phyloP scores from a whole-genome alignment of 768 basidiomycete genomes.

The Mrakia blollopis region DNA sequence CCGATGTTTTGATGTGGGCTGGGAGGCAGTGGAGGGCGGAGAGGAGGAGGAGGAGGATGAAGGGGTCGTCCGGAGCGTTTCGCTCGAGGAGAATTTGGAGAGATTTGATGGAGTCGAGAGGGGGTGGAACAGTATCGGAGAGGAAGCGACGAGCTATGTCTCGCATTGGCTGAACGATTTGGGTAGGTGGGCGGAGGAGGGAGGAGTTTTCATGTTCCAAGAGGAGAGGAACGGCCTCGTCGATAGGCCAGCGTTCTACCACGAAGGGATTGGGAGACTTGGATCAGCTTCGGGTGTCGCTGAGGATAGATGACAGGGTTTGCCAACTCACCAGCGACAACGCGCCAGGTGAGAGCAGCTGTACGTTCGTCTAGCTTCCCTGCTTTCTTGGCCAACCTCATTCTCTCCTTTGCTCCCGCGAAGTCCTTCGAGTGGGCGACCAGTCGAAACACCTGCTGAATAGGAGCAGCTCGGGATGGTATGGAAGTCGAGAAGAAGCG shows the following conservation, averaged over 20 bases:
- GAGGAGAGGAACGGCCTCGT: not conserved
- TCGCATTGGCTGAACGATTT: not conserved
- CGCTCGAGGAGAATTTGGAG: not conserved
- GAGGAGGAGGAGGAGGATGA: constrained; percentile 17
- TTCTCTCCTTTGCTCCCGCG: not conserved
- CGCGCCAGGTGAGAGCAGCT: not conserved
- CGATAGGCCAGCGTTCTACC: not conserved
- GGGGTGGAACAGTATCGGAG: not conserved
- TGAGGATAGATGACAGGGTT: not conserved
- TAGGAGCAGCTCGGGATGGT: not conserved
- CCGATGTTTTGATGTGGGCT: not conserved
- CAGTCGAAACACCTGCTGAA: not conserved
- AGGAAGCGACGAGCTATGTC: not conserved
- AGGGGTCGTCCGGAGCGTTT: constrained; percentile 4
- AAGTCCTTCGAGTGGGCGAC: not conserved
- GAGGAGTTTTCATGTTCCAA: not conserved
- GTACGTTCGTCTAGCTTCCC: no score
- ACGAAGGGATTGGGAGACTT: not conserved
- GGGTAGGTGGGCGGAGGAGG: not conserved
- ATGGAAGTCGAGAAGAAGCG: not conserved
- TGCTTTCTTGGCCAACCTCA: not conserved
- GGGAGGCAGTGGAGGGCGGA: not conserved
- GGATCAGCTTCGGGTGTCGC: not conserved
- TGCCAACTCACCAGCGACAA: no score
- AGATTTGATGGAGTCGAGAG: not conserved